Percentiles rank a stretch among this genome's conserved stretches.
These are phyloP conservation scores for Gastrolobium villosum DNA, from an alignment of 306 rosid species.

Conservation along the genomic window DNA sequence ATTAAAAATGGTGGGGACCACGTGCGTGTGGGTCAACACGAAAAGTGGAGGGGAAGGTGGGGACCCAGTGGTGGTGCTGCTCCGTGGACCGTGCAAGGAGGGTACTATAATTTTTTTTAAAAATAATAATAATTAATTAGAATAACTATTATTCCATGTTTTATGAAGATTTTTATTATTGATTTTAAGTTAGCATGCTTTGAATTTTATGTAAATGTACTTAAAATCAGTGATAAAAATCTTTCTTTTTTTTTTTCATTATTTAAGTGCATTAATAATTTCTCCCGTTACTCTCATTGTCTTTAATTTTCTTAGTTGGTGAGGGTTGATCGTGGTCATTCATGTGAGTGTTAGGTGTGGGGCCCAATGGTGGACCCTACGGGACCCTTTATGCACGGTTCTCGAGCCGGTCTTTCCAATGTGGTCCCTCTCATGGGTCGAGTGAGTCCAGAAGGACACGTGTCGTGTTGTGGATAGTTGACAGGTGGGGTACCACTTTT, in stretches of 20 bases:
- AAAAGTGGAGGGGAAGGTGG: constrained; percentile 47
- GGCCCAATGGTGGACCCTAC: constrained; percentile 45
- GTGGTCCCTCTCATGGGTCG: constrained; percentile 38
- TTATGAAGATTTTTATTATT: constrained; percentile 6
- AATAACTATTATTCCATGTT: not conserved
- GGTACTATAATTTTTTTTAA: constrained; percentile 34
- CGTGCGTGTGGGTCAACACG: constrained; percentile 48
- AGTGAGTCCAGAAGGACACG: constrained; percentile 9
- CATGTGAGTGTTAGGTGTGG: constrained; percentile 45
- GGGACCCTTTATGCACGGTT: constrained; percentile 49
- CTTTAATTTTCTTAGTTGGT: constrained; percentile 6
- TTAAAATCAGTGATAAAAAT: constrained; percentile 21
- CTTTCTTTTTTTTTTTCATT: too few relatives aligned
- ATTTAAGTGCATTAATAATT: not conserved
- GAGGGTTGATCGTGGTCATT: not conserved
- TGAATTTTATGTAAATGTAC: not conserved
- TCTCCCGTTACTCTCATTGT: not conserved
- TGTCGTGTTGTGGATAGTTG: not conserved
- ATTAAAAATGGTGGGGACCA: constrained; percentile 64
- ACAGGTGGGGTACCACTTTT: constrained; percentile 47
- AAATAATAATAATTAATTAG: not conserved
- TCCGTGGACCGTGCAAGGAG: constrained; percentile 49
- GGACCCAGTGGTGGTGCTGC: constrained; percentile 45
- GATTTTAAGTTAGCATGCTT: constrained; percentile 19
- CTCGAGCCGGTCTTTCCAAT: constrained; percentile 37